A percentile compares a stretch with the other conserved stretches of the same genome.
phyloP scores from a whole-genome alignment of 2,329 filamentous ascomycete genomes.

The Ophiocordyceps camponoti-leonardi region DNA sequence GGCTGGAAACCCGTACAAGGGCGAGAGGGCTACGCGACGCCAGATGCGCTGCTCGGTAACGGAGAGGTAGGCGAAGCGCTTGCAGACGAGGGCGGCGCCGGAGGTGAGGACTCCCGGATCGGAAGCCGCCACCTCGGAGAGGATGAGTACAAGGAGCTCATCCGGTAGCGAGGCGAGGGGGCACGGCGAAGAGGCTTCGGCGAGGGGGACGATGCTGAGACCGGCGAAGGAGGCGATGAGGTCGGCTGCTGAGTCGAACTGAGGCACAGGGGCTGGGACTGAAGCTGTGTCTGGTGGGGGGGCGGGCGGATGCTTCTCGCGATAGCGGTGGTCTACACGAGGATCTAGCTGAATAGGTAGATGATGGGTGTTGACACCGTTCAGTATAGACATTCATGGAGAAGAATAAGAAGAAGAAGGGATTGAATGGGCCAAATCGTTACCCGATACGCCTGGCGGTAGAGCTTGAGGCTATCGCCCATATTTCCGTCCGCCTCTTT shows the following conservation, averaged over 20 bases:
- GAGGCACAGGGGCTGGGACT: conserved; percentile 17
- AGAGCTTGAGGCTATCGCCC: conserved; percentile 74
- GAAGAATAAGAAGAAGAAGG: not conserved
- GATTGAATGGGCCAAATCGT: not conserved
- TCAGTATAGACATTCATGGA: too few relatives aligned
- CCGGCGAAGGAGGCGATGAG: conserved; percentile 61
- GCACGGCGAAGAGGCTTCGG: conserved; percentile 57
- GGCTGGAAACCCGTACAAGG: conserved; percentile 58
- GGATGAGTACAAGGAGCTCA: conserved; percentile 68
- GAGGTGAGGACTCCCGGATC: conserved; percentile 67
- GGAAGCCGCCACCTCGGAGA: conserved; percentile 50
- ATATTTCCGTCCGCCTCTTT: conserved; percentile 72
- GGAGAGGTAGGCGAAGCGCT: conserved; percentile 70
- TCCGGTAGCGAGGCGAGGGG: conserved; percentile 63
- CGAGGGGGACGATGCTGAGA: conserved; percentile 52
- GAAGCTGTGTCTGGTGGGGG: conserved; percentile 31
- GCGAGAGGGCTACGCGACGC: conserved; percentile 55
- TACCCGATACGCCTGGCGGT: conserved; percentile 80
- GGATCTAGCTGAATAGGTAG: conserved; percentile 51
- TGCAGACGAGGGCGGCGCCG: conserved; percentile 60
- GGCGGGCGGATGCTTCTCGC: conserved; percentile 56
- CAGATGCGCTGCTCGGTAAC: conserved; percentile 74
- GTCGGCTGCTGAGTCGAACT: conserved; percentile 40
- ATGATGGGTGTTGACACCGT: not conserved
- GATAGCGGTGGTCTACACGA: conserved; percentile 70